Evolutionary conservation across 345 rosid genomes (phyloP), one percentile per base, ranked within the genome.

Genomic region (Linum lewisii): DNA sequence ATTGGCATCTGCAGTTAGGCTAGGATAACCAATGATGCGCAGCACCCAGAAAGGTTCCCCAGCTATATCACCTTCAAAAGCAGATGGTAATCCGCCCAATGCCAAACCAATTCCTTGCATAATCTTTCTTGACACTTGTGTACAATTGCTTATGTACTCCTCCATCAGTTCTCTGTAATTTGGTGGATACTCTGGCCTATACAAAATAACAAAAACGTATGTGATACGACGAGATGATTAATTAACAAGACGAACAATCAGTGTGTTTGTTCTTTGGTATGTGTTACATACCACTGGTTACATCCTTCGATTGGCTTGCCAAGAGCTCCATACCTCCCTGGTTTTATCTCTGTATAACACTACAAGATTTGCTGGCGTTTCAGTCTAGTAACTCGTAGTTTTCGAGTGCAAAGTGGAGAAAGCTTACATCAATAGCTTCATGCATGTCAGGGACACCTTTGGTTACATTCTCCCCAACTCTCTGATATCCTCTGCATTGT

Each of bases 1-100:
- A 66, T 64, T 74, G 45, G 72, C 77, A 55, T 34, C 29, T 26
- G 32, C 32, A 19, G 79, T 62, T 56, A 64, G 63, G 24, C 76
- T 88, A 2, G 98, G 93, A 66, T 88, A 92, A 37, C 98, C 87
- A 67, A 88, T 80, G 55, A 88, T 78, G 29, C 93, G 93, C 67
- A 72, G 24, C 61, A 83, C 93, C 95, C 98, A 92, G 81, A 88
- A 92, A 38, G 98, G 80, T 59, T 92, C 87, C 61, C 90, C 88
- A 6, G 79, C 88, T 62, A 66, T 80, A 60, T 81, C 74, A 29
- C 93, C 88, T 68, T 88, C 93, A 66, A 92, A 84, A 59, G 77
- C 93, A 63, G 78, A 63, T 1, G 81, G 81, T 66, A 82, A 74
- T 70, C 93, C 86, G 1, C 82, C 77, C 63, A 86, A 72, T 59